phyloP scores from a whole-genome alignment of 2,329 filamentous ascomycete species.

The Sarocladiaceae sp. region DNA sequence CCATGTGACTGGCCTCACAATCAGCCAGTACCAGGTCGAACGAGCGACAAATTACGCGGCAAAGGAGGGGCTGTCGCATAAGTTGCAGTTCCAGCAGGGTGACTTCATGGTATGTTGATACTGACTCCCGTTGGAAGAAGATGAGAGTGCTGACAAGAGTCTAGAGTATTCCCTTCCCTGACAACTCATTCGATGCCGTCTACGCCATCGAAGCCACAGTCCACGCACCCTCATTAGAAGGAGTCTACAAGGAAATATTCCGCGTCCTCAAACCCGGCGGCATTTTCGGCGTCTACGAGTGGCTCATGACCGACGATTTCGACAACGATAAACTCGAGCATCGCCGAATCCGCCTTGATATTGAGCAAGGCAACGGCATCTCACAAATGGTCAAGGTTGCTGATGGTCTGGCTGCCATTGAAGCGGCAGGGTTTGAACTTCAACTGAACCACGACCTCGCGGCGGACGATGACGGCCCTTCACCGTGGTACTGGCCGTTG shows the following conservation, averaged over 20 bases:
- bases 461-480: slow-evolving; percentile 27
- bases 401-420: slow-evolving; percentile 72
- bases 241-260: slow-evolving; percentile 86
- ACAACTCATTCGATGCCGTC: slow-evolving; percentile 83
- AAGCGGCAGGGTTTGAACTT: slow-evolving; percentile 76
- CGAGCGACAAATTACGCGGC: slow-evolving; percentile 74
- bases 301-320: slow-evolving; percentile 94
- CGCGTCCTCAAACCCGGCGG: slow-evolving; percentile 91
- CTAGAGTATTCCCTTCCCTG: slow-evolving; percentile 83
- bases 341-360: slow-evolving; percentile 79
- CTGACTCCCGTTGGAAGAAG: not conserved
- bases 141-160: not conserved
- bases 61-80: slow-evolving; percentile 69
- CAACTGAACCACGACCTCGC: slow-evolving; percentile 55
- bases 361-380: slow-evolving; percentile 89
- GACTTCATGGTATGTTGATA: slow-evolving; percentile 71
- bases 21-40: slow-evolving; percentile 96
- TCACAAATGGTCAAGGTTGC: slow-evolving; percentile 86
- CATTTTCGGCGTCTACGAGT: slow-evolving; percentile 90
- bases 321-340: slow-evolving; percentile 78
- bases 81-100: slow-evolving; percentile 79
- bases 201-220: slow-evolving; percentile 95
- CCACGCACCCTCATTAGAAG: slow-evolving; percentile 79
- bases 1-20: slow-evolving; percentile 85
- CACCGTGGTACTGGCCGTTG: slow-evolving; percentile 88